A percentile compares a stretch with the other conserved stretches of the same genome.
These are phyloP conservation scores for Lepidium africanum DNA, from an alignment of 345 rosid genomes.

Conservation along the genomic window DNA sequence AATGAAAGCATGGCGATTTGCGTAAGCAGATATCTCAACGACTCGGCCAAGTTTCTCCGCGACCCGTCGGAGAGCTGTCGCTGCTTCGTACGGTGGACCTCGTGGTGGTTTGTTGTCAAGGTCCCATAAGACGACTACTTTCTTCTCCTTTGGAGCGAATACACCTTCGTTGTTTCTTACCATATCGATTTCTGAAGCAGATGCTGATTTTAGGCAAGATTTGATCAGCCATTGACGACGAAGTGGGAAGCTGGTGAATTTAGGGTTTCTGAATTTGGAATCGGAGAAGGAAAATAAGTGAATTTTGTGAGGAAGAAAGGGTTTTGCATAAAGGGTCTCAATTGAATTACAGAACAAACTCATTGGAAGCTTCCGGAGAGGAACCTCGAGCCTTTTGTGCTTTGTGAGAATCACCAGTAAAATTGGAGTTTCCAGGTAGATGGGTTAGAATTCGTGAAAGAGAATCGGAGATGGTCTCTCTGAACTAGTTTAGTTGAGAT, in stretches of 20 bases:
- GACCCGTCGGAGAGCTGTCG: conserved; percentile 44
- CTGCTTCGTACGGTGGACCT: conserved; percentile 75
- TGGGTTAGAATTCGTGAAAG: no score
- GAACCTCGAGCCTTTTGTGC: neutral
- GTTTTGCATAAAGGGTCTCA: conserved; percentile 20
- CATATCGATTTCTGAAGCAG: conserved; percentile 69
- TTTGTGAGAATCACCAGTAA: neutral
- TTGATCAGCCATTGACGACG: conserved; percentile 11
- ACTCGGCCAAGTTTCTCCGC: conserved; percentile 65
- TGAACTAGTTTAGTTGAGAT: neutral
- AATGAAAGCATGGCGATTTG: conserved; percentile 83
- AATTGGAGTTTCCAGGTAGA: no score
- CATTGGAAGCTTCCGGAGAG: conserved; percentile 12
- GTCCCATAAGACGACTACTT: conserved; percentile 88
- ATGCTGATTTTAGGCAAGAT: conserved; percentile 27
- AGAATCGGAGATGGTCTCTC: neutral
- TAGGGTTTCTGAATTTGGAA: neutral
- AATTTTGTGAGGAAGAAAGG: conserved; percentile 15
- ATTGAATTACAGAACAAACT: conserved; percentile 35
- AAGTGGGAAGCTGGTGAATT: neutral
- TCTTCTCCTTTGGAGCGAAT: conserved; percentile 54
- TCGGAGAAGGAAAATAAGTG: conserved; percentile 23
- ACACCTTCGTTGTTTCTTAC: conserved; percentile 64
- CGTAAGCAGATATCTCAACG: conserved; percentile 78
- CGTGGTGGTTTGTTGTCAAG: conserved; percentile 95